Conservation (phyloP, 2,329 filamentous ascomycete genomes). For the Diaporthe citri region DNA sequence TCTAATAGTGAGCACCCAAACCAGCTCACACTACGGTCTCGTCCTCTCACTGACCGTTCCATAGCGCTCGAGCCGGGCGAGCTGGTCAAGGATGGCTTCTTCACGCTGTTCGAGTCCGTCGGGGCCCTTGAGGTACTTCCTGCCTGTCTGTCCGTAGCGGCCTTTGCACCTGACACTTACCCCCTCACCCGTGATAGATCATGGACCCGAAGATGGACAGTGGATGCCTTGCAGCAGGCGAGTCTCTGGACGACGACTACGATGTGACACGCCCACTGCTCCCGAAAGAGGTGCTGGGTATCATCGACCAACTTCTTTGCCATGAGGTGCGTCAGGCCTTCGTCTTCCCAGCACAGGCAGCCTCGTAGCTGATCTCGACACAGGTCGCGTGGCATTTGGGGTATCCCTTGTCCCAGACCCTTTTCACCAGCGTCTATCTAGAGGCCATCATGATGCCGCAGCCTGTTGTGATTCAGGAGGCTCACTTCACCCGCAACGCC, state of each 20-base stretch:
- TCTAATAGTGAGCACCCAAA: conserved; percentile 59
- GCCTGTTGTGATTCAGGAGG: conserved; percentile 73
- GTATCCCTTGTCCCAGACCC: conserved; percentile 93
- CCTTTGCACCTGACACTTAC: conserved; percentile 12
- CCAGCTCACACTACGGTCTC: conserved; percentile 6
- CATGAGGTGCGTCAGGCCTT: conserved; percentile 75
- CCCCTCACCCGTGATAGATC: conserved; percentile 71
- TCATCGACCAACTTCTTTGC: conserved; percentile 93
- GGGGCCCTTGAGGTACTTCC: conserved; percentile 78
- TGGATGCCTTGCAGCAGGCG: conserved; percentile 81
- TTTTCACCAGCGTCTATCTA: conserved; percentile 93
- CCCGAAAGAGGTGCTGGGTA: conserved; percentile 86
- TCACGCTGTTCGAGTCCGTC: conserved; percentile 95
- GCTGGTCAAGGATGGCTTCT: conserved; percentile 92
- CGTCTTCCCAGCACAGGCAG: not conserved
- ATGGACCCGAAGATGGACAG: conserved; percentile 99
- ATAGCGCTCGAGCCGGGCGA: conserved; percentile 82
- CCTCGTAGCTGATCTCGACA: conserved; percentile 5
- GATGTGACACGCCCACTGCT: conserved; percentile 76
- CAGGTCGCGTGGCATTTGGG: conserved; percentile 97
- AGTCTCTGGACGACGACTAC: conserved; percentile 87
- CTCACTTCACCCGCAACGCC: conserved; percentile 67
- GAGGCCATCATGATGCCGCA: conserved; percentile 83
- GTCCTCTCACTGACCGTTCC: conserved; percentile 39
- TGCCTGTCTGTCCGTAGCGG: not conserved